These are phyloP conservation scores for Pulveroboletus sp. DNA, from an alignment of 768 basidiomycete genomes.

Conservation along the genomic window DNA sequence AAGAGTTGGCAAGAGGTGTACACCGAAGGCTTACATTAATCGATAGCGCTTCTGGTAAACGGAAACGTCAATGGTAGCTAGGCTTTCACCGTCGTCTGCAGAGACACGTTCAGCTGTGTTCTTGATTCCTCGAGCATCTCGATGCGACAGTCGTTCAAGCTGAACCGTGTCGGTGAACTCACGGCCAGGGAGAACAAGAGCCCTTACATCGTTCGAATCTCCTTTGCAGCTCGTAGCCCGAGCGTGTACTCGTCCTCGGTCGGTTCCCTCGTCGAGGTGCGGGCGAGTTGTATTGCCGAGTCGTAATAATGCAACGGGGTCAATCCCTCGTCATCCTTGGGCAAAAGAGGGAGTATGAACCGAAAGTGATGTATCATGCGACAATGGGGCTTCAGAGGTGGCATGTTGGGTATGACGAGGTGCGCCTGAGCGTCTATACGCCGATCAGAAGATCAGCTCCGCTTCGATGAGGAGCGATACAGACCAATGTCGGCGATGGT, in stretches of 20 bases:
- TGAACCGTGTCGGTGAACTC: slow-evolving; percentile 20
- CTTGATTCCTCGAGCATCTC: slow-evolving; percentile 61
- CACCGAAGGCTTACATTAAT: slow-evolving; percentile 41
- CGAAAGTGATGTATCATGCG: slow-evolving; percentile 81
- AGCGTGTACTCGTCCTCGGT: slow-evolving; percentile 63
- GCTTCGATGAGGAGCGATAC: slow-evolving; percentile 17
- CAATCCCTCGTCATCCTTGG: slow-evolving; percentile 58
- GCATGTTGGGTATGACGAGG: slow-evolving; percentile 68
- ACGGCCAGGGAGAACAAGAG: not conserved
- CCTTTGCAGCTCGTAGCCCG: slow-evolving; percentile 57
- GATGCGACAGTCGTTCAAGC: slow-evolving; percentile 58
- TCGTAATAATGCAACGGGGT: slow-evolving; percentile 74
- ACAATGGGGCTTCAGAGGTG: slow-evolving; percentile 62
- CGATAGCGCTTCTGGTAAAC: not conserved
- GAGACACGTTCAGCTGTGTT: slow-evolving; percentile 36
- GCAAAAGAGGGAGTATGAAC: slow-evolving; percentile 62
- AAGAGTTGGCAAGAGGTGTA: slow-evolving; percentile 47
- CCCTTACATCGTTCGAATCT: slow-evolving; percentile 56
- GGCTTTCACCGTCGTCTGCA: slow-evolving; percentile 12
- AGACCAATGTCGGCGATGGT: slow-evolving; percentile 67
- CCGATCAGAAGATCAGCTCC: slow-evolving; percentile 4
- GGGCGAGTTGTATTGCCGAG: slow-evolving; percentile 67
- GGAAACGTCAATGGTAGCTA: not conserved
- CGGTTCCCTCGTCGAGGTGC: slow-evolving; percentile 56
- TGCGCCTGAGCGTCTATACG: slow-evolving; percentile 62